A percentile compares a stretch with the other conserved stretches of the same genome.
These are phyloP conservation scores for Sanghuangporus weigelae DNA, from an alignment of 1,284 basidiomycete genomes.

Conservation along the genomic window DNA sequence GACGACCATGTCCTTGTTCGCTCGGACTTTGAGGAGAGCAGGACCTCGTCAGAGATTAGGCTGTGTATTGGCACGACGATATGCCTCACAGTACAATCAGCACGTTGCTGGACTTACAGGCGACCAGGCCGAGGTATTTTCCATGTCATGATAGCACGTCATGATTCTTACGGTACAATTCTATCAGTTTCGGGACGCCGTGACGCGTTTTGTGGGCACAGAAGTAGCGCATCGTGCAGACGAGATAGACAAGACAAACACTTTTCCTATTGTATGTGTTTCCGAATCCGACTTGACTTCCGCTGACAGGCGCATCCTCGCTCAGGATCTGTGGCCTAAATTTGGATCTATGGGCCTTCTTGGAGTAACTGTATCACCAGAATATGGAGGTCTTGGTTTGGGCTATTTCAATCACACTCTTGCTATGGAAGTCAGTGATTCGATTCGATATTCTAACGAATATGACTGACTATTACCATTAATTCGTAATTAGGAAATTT, in stretches of 20 bases:
- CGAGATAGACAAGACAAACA: slow-evolving; percentile 80
- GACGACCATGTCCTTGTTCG: background rate
- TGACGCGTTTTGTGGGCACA: slow-evolving; percentile 71
- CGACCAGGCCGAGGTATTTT: slow-evolving; percentile 75
- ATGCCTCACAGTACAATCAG: slow-evolving; percentile 65
- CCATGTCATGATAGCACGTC: background rate
- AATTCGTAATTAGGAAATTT: slow-evolving; percentile 50
- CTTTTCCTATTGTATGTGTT: slow-evolving; percentile 61
- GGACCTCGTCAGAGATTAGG: background rate
- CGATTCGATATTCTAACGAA: slow-evolving; percentile 11
- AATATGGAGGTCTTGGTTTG: slow-evolving; percentile 74
- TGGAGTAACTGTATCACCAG: slow-evolving; percentile 77
- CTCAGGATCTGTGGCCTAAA: slow-evolving; percentile 83
- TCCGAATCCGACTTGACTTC: background rate
- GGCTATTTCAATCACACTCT: slow-evolving; percentile 88
- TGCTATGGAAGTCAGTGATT: slow-evolving; percentile 65
- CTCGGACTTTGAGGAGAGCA: background rate
- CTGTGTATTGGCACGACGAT: slow-evolving; percentile 18
- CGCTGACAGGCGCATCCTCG: background rate
- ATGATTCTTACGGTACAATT: background rate
- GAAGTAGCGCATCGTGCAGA: slow-evolving; percentile 80
- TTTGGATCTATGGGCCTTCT: slow-evolving; percentile 82
- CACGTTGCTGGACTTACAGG: slow-evolving; percentile 79
- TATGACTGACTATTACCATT: background rate
- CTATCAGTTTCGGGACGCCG: slow-evolving; percentile 71